Conservation (phyloP, 768 basidiomycete genomes). For the Termitomyces sp. region DNA sequence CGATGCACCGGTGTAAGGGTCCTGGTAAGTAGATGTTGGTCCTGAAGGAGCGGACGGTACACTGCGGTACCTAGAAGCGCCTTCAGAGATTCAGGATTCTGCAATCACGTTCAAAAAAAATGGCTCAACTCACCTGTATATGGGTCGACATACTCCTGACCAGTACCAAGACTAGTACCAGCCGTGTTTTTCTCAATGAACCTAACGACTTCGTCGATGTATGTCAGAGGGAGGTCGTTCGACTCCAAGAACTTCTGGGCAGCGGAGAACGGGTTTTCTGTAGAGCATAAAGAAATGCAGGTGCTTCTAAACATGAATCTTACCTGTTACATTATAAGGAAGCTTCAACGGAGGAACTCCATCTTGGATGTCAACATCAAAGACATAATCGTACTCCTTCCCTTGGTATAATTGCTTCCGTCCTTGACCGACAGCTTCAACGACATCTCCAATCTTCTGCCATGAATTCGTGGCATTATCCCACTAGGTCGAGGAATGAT, state of each 20-base stretch:
- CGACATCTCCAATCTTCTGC: constrained; percentile 95
- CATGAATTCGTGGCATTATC: constrained; percentile 64
- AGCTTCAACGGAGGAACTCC: constrained; percentile 91
- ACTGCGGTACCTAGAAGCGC: constrained; percentile 64
- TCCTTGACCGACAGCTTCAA: constrained; percentile 89
- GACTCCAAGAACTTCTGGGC: constrained; percentile 84
- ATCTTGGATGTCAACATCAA: constrained; percentile 95
- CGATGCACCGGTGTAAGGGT: constrained; percentile 75
- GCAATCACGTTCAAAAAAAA: constrained; percentile 5
- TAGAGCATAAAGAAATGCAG: not conserved
- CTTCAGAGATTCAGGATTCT: constrained; percentile 28
- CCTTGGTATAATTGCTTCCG: constrained; percentile 91
- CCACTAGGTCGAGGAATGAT: constrained; percentile 57
- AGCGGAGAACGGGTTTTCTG: constrained; percentile 89
- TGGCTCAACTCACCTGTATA: constrained; percentile 65
- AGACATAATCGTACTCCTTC: constrained; percentile 98
- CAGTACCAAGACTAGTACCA: constrained; percentile 67
- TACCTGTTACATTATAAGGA: constrained; percentile 88
- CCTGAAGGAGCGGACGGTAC: constrained; percentile 30
- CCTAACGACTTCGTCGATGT: constrained; percentile 85
- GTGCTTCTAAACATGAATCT: constrained; percentile 14
- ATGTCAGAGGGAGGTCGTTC: constrained; percentile 80
- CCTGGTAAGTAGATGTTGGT: constrained; percentile 43
- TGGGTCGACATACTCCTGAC: constrained; percentile 76
- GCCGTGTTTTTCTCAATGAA: constrained; percentile 93